Conservation (phyloP, 2,329 filamentous ascomycete genomes). For the Pestalotiopsis sp. region DNA sequence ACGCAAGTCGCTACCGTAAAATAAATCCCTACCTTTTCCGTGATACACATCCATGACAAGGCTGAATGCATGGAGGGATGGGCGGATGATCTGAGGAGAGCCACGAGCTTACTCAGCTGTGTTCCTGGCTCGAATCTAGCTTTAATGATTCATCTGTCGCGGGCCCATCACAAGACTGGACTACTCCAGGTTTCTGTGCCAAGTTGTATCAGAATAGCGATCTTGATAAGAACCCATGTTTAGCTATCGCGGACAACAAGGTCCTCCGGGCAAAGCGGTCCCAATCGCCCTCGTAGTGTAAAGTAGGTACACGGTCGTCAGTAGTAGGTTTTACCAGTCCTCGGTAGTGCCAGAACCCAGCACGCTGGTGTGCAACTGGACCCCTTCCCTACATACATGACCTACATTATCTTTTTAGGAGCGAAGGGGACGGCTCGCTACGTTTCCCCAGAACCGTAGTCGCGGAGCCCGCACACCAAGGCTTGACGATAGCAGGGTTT, state of each 20-base stretch:
- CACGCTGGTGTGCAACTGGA: background rate
- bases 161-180: background rate
- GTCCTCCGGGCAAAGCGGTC: too few species aligned
- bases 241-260: background rate
- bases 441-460: background rate
- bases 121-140: background rate
- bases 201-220: background rate
- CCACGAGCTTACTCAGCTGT: background rate
- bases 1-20: background rate
- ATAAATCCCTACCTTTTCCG: background rate
- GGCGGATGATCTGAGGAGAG: background rate
- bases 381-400: background rate
- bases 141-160: background rate
- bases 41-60: background rate
- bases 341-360: background rate
- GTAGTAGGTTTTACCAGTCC: background rate
- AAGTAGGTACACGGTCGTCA: background rate
- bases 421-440: constrained; percentile 9
- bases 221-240: background rate
- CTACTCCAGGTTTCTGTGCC: background rate
- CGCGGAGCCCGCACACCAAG: background rate
- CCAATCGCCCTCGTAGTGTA: too few species aligned
- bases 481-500: constrained; percentile 3
- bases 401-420: background rate
- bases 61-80: background rate